Conservation (phyloP, 805 yeast genomes). For the Vanderwaltozyma verrucispora region DNA sequence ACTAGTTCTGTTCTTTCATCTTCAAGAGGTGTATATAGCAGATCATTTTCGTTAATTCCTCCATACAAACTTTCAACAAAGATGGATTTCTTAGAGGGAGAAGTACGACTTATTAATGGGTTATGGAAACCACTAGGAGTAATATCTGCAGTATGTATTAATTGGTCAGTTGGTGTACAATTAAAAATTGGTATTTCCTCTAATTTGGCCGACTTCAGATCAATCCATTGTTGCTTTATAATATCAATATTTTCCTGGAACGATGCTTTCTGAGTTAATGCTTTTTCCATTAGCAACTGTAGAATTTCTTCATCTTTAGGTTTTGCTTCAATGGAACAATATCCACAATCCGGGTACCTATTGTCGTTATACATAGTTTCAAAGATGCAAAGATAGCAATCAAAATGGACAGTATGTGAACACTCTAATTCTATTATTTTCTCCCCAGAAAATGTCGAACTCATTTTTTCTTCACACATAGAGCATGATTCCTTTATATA, state of each 20-base stretch:
- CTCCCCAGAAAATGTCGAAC: conserved; percentile 34
- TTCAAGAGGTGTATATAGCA: no score
- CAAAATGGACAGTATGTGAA: conserved; percentile 35
- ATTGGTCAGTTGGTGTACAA: conserved; percentile 23
- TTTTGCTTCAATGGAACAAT: conserved; percentile 17
- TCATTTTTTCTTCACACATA: conserved; percentile 36
- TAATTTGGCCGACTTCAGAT: conserved; percentile 7
- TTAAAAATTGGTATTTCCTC: neutral
- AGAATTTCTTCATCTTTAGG: conserved; percentile 23
- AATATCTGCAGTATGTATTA: conserved; percentile 23
- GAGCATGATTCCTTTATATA: conserved; percentile 29
- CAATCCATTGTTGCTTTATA: conserved; percentile 14
- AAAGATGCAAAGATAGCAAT: conserved; percentile 31
- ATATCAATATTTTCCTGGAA: neutral
- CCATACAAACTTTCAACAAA: no score
- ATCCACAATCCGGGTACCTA: conserved; percentile 19
- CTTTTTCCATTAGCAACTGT: conserved; percentile 18
- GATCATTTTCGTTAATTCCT: no score
- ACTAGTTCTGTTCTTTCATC: no score
- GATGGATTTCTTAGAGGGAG: no score
- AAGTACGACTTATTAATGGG: conserved; percentile 1
- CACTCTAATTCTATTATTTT: conserved; percentile 33
- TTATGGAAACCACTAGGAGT: conserved; percentile 21
- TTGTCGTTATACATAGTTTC: conserved; percentile 9
- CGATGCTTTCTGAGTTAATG: conserved; percentile 5